Base-by-base conservation (phyloP, 441 rosid species). In the Adansonia grandidieri region DNA sequence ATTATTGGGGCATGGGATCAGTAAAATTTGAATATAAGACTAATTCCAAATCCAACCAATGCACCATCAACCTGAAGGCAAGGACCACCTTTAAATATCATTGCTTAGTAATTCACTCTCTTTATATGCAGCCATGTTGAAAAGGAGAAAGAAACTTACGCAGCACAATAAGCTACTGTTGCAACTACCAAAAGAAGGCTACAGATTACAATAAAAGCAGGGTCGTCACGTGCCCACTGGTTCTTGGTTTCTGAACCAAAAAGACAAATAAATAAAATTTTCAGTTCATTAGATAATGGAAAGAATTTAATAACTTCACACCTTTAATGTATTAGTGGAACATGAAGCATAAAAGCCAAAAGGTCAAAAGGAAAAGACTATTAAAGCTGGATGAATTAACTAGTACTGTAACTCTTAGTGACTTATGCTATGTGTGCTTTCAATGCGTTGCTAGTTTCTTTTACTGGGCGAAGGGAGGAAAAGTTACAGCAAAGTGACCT, bases 141-240 rank as follows among this genome's bases (percentile, higher is more conserved):
- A 77, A 74, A 58, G 24, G 64, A 40, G 63, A 5, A 64, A 51
- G 75, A 76, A 75, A 88, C 98, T 94, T 92, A 93, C 98, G 97
- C 96, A 6, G 89, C 97, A 89, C 98, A 94, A 82, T 93, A 96
- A 72, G 99, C 97, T 79, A 91, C 71, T 69, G 97, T 85, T 80
- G 98, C 91, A 75, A 94, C 93, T 72, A 79, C 85, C 83, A 96
- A 86, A 87, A 93, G 94, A 76, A 96, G 87, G 85, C 92, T 91
- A 91, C 97, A 94, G 86, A 92, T 96, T 77, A 94, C 98, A 83
- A 91, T 85, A 90, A 96, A 94, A 53, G 98, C 98, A 78, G 99
- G 99, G 85, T 96, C 98, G 19, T 96, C 99, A 67, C 98, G 97
- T 75, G 99, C 99, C 98, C 99, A 94, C 80, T 96, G 99, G 85